Base-by-base conservation (phyloP, 441 rosid genomes). In the Bruguiera hainesii region DNA sequence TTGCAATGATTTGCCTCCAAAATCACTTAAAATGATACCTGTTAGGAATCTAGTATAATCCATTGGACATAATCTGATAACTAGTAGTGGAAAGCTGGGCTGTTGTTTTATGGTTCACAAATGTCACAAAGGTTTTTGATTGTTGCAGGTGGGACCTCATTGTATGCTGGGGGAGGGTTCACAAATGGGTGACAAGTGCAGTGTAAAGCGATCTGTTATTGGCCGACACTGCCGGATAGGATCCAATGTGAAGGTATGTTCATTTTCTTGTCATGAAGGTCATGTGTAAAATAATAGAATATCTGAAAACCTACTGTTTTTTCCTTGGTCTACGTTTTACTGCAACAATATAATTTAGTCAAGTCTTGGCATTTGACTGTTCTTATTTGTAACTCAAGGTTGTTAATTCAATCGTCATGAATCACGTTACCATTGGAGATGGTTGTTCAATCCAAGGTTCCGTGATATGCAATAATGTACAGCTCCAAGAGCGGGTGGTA, bases 191-290 rank as follows among this genome's bases (percentile, higher is more conserved):
- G 99, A 94, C 73, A 94, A 91, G 74, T 94, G 97, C 70, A 87
- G 95, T 68, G 97, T 94, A 66, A 91, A 94, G 74, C 87, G 97
- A 79, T 94, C 99, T 72, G 96, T 91, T 18, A 85, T 94, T 68
- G 97, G 98, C 65, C 91, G 89, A 64, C 97, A 91, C 75, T 94
- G 98, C 80, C 85, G 96, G 63, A 89, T 94, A 84, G 96, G 97
- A 76, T 91, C 92, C 74, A 90, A 85, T 75, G 98, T 94, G 69
- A 94, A 94, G 98, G 98, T 91, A 81, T 33, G 66, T 49, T 59
- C 42, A 63, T 42, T 61, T 11, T 64, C 23, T 51, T 33, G 51
- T 52, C n/a, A 52, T 31, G 23, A 50, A 52, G 25, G 39, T 21
- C 6, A 53, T 1, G 60, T 20, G 23, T 10, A 64, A 64, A 1